Evolutionary conservation across 768 basidiomycete genomes (phyloP), one percentile per base, ranked within the genome.

Genomic region (Phanerochaete sordida): DNA sequence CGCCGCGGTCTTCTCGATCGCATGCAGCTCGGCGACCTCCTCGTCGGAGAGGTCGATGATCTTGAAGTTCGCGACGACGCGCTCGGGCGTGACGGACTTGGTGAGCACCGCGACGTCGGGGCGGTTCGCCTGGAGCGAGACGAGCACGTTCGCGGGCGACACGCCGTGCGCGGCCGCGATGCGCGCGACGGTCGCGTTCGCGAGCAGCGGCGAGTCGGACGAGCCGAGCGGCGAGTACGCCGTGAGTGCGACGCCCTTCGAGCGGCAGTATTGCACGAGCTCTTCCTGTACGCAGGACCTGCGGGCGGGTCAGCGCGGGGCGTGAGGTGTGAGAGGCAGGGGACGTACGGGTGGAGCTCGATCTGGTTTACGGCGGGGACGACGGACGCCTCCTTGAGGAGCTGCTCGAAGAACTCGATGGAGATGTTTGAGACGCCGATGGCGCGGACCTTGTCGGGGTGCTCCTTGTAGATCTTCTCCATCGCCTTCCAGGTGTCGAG

Each of bases 391-490:
- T 79, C 76, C 62, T 78, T 79, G 44, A 90, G 75, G 23, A 93
- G 77, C 44, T 83, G 76, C 60, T 86, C 78, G 43, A 93, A 72
- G 73, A 78, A 88, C 43, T 82, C 72, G 48, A 86, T 77, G 8
- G 84, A 86, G 69, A 87, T 84, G 79, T 93, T 93, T 56, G 85
- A 86, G 49, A 90, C 85, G 62, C 92, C 93, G 66, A 95, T 93
- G 1, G 90, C 88, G 66, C 81, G 86, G 67, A 91, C 76, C 72
- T 92, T 91, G 37, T 87, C 81, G 21, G 85, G 84, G 69, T 87
- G 66, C n/a, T 74, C 79, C 68, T 82, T 79, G 75, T 82, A 79
- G 15, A 93, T 69, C 62, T 79, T 81, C 70, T 88, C 90, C 85
- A 94, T 88, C 55, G 74, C 70, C 66, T 84, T 85, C 91, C 91